Base-by-base conservation (phyloP, 805 yeast genomes). In the Clavispora vitiphila region DNA sequence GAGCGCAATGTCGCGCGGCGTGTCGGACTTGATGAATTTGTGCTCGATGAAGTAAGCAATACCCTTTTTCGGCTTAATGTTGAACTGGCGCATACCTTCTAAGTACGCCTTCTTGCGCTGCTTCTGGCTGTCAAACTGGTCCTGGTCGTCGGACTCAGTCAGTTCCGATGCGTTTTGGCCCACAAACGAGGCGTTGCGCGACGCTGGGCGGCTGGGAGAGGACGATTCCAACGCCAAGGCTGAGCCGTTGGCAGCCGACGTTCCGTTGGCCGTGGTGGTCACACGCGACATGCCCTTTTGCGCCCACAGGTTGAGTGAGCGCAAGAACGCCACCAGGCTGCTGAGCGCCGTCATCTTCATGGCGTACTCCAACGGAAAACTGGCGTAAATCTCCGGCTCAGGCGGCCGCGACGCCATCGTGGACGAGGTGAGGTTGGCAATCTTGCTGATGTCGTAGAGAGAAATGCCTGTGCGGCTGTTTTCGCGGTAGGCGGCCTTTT, bases 221-320 rank as follows among this genome's bases (percentile, higher is more conserved):
- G 58, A 57, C 1, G 71, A 64, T 11, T 56, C 65, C 4, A 35
- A 19, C 10, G 37, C 34, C 12, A 40, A 31, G 15, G 16, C 11
- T 1, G 44, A 24, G 12, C 29, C 31, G n/a, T 25, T 14, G 21
- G 41, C 6, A 11, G 26, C n/a, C n/a, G n/a, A n/a, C n/a, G n/a
- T n/a, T n/a, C n/a, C n/a, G n/a, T n/a, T n/a, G 10, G 10, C 31
- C 10, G 31, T 14, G 22, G 15, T 19, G 8, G 27, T 22, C 8
- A 16, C 30, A 8, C 30, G 30, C 12, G 48, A 38, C n/a, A 44
- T 53, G 6, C 72, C 74, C 46, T 83, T 78, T 46, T 86, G 95
- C 10, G 95, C 86, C 96, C 97, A 90, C 2, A 87, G 74, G 53
- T 85, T 75, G 35, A 93, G 70, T 0, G 96, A 86, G 52, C 87